phyloP scores from a whole-genome alignment of 441 rosid genomes.

The Pelargonium citronellum region DNA sequence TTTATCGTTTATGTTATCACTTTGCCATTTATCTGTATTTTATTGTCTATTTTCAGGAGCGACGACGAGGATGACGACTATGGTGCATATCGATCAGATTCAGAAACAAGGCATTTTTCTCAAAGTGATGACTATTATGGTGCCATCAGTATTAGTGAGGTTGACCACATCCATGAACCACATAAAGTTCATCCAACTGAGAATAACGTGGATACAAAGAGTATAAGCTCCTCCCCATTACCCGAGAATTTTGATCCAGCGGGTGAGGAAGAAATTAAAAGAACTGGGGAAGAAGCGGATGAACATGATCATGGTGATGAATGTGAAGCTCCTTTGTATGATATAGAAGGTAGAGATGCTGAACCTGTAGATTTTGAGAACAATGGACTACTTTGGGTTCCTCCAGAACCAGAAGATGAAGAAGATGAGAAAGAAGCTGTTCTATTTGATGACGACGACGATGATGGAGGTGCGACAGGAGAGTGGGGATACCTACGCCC shows the following conservation, averaged over 20 bases:
- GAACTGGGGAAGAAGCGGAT: constrained; percentile 41
- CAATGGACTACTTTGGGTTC: constrained; percentile 84
- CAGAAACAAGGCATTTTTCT: constrained; percentile 4
- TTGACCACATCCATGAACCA: background rate
- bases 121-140: background rate
- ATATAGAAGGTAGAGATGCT: constrained; percentile 39
- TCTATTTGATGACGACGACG: constrained; percentile 51
- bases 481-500: constrained; percentile 71
- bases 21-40: background rate
- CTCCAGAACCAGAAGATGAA: constrained; percentile 98
- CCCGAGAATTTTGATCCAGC: constrained; percentile 39
- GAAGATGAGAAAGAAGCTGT: constrained; percentile 81
- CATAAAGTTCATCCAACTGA: constrained; percentile 4
- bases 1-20: background rate
- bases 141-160: background rate
- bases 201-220: constrained; percentile 2
- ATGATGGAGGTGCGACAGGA: constrained; percentile 59
- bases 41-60: background rate
- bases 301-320: constrained; percentile 53
- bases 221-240: constrained; percentile 2
- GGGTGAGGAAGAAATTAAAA: constrained; percentile 32
- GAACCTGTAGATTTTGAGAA: constrained; percentile 91
- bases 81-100: background rate
- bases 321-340: constrained; percentile 50
- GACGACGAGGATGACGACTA: constrained; percentile 1